These are phyloP conservation scores for Batkoa obscura DNA, from an alignment of 371 early-diverging fungal species.

Conservation along the genomic window DNA sequence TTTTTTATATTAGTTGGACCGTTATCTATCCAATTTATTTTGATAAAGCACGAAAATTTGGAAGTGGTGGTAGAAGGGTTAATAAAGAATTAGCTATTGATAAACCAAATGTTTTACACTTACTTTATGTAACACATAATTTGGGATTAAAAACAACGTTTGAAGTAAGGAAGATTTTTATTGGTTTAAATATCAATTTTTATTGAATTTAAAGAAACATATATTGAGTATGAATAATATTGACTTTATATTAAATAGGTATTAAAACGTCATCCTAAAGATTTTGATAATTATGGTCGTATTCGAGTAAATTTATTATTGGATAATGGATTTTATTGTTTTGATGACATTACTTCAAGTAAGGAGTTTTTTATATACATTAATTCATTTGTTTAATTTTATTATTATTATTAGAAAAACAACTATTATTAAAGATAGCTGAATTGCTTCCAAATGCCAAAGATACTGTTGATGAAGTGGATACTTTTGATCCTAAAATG, in stretches of 20 bases:
- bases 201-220: not conserved
- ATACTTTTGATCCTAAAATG: not conserved
- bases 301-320: slow-evolving; percentile 1
- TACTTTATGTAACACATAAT: not conserved
- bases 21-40: slow-evolving; percentile 2
- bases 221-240: too few relatives aligned
- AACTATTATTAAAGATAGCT: not conserved
- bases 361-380: not conserved
- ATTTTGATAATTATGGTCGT: not conserved
- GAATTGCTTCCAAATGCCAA: not conserved
- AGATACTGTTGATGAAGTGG: not conserved
- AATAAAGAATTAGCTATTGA: not conserved
- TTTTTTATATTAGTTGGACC: slow-evolving; percentile 2
- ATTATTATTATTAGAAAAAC: not conserved
- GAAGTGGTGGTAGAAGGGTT: not conserved
- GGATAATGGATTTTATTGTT: not conserved
- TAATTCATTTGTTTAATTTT: not conserved
- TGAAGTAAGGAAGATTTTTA: not conserved
- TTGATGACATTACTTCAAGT: slow-evolving; percentile 1
- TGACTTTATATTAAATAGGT: not conserved
- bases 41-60: not conserved
- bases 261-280: not conserved
- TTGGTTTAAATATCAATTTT: not conserved
- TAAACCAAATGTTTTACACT: not conserved
- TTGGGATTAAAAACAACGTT: not conserved